These are phyloP conservation scores for Heritiera littoralis DNA, from an alignment of 345 rosid species.

Conservation along the genomic window DNA sequence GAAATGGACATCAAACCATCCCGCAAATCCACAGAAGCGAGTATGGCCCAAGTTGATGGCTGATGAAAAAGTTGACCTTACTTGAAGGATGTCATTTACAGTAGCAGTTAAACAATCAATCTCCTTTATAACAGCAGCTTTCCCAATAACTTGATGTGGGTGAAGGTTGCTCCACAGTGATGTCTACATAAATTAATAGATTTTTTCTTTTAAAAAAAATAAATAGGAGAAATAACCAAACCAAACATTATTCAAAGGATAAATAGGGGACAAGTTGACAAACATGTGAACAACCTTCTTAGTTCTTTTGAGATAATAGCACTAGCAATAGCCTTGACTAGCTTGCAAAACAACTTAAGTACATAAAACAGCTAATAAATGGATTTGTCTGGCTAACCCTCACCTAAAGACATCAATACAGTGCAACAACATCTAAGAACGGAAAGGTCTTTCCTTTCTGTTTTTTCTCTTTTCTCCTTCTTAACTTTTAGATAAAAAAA, in stretches of 20 bases:
- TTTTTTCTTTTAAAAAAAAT: not conserved
- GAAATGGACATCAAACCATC: conserved; percentile 99
- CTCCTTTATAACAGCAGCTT: conserved; percentile 67
- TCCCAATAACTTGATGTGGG: conserved; percentile 87
- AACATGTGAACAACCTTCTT: conserved; percentile 1
- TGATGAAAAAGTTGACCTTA: conserved; percentile 61
- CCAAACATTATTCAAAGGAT: not conserved
- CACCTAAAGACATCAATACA: conserved; percentile 1
- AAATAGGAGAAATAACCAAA: not conserved
- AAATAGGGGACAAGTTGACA: not conserved
- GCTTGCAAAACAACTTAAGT: not conserved
- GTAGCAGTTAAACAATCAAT: conserved; percentile 86
- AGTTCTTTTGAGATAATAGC: conserved; percentile 6
- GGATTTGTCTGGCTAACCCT: not conserved
- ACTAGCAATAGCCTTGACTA: not conserved
- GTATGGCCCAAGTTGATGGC: conserved; percentile 45
- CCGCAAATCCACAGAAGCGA: conserved; percentile 77
- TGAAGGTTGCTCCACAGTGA: conserved; percentile 93
- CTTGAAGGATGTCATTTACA: conserved; percentile 63
- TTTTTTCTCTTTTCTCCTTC: not conserved
- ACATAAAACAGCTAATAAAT: not conserved
- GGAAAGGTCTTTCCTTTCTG: not conserved
- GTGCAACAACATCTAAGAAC: not conserved
- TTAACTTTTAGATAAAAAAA: not conserved
- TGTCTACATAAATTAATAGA: conserved; percentile 47